phyloP scores from a whole-genome alignment of 2,329 filamentous ascomycete species.

The Curvularia eragrostidis region DNA sequence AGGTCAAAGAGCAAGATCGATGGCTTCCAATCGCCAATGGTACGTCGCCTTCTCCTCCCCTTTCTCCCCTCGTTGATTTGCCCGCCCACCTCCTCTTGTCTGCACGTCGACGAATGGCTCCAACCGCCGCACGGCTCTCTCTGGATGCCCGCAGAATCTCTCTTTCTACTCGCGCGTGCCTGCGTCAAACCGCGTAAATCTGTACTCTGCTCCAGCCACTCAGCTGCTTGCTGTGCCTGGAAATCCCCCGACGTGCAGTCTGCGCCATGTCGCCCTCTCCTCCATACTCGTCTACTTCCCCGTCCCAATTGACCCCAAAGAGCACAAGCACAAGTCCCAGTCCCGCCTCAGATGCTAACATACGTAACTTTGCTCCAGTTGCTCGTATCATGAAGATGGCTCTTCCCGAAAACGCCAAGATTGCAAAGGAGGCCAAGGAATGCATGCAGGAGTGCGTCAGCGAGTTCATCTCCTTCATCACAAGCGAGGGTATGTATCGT shows the following conservation, averaged over 20 bases:
- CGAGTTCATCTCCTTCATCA: conserved; percentile 99
- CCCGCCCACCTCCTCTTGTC: conserved; percentile 35
- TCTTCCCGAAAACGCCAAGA: conserved; percentile 97
- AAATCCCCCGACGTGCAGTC: conserved; percentile 50
- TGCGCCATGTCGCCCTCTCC: conserved; percentile 55
- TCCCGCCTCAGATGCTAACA: conserved; percentile 79
- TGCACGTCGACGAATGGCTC: conserved; percentile 51
- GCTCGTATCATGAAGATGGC: conserved; percentile 99
- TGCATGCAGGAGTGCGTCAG: conserved; percentile 99
- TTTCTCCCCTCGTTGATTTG: conserved; percentile 50
- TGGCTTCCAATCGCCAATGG: conserved; percentile 99
- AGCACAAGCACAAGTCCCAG: conserved; percentile 36
- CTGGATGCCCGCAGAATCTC: conserved; percentile 52
- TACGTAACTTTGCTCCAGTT: conserved; percentile 92
- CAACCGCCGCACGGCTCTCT: conserved; percentile 54
- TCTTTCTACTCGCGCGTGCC: conserved; percentile 57
- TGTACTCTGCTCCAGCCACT: conserved; percentile 34
- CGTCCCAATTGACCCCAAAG: conserved; percentile 40
- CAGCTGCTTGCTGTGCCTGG: conserved; percentile 37
- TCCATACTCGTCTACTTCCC: conserved; percentile 47
- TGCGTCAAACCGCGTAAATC: conserved; percentile 51
- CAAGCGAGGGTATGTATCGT: conserved; percentile 82
- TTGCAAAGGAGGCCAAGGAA: conserved; percentile 98
- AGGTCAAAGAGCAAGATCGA: conserved; percentile 99
- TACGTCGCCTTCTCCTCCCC: conserved; percentile 65